phyloP scores from a whole-genome alignment of 1,139 yeast genomes.

The Suhomyces maxii region DNA sequence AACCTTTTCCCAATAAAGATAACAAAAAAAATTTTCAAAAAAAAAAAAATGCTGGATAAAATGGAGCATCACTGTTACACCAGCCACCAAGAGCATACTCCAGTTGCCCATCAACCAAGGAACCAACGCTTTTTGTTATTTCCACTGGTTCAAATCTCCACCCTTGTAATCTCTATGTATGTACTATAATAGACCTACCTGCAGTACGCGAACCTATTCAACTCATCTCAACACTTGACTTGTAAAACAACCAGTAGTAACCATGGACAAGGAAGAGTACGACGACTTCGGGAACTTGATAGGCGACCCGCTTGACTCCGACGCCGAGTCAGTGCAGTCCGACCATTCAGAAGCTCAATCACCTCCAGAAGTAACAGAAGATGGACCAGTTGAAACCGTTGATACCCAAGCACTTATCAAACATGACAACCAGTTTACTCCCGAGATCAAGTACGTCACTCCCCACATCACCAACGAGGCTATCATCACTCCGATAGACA shows the following conservation, averaged over 20 bases:
- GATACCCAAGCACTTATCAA: constrained; percentile 5
- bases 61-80: too few species aligned
- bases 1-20: too few species aligned
- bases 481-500: constrained; percentile 56
- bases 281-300: constrained; percentile 85
- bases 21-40: too few species aligned
- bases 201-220: constrained; percentile 3
- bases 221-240: constrained; percentile 1
- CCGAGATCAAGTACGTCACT: constrained; percentile 6
- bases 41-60: too few species aligned
- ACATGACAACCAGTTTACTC: not conserved
- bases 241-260: not conserved
- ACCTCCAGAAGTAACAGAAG: too few species aligned
- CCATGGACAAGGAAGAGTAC: constrained; percentile 51
- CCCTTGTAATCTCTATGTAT: not conserved
- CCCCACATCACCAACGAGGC: constrained; percentile 49
- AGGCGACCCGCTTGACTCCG: constrained; percentile 52
- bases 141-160: too few species aligned
- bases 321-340: constrained; percentile 29
- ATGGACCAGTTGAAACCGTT: too few species aligned
- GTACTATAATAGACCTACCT: constrained; percentile 7
- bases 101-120: too few species aligned
- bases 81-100: too few species aligned
- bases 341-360: not conserved
- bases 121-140: too few species aligned